Evolutionary conservation across 225 moss, liverwort and hornwort genomes (phyloP), one percentile per base, ranked within the genome.

Genomic region (Sphagnum tenellum): DNA sequence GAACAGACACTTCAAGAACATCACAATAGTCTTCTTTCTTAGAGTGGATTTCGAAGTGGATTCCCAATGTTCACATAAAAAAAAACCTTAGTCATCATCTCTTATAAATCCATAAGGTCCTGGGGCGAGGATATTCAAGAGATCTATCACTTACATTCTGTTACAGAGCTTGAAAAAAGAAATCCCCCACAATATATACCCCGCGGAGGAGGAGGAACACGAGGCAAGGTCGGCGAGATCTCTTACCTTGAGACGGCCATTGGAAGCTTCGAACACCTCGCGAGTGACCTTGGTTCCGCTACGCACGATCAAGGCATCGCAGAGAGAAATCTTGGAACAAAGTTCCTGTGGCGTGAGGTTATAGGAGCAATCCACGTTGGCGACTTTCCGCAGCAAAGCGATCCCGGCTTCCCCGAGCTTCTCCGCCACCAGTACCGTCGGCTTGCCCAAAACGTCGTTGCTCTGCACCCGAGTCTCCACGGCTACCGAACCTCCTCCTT

Each of bases 231-330:
- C 29, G 29, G 29, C 29, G 29, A 29, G 29, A 29, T 29, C 29
- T 29, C 52, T 44, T 4, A 66, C 67, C 69, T 90, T 90, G 55
- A 96, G 77, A 12, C 88, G 79, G n/a, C 96, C 96, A 47, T 89
- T 88, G 9, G 92, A 88, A 3, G 96, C 84, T 69, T 96, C 92
- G 57, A 96, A 90, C 3, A 96, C 96, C 60, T 87, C 83, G 46
- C 96, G 79, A 3, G 96, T 96, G 64, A 96, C 96, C 76, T 96
- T 92, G 5, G 96, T 96, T 4, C 88, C 92, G 71, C 96, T 96
- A 49, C 96, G 82, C 60, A 96, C 96, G 72, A 96, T 90, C 81
- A 96, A 70, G 7, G 96, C 96, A 58, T 96, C 96, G 69, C 89
- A 92, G 47, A 83, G 74, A 5, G 83, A 83, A 58, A 96, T 90